These are phyloP conservation scores for Jatropha multifida DNA, from an alignment of 441 rosid genomes.

Conservation along the genomic window DNA sequence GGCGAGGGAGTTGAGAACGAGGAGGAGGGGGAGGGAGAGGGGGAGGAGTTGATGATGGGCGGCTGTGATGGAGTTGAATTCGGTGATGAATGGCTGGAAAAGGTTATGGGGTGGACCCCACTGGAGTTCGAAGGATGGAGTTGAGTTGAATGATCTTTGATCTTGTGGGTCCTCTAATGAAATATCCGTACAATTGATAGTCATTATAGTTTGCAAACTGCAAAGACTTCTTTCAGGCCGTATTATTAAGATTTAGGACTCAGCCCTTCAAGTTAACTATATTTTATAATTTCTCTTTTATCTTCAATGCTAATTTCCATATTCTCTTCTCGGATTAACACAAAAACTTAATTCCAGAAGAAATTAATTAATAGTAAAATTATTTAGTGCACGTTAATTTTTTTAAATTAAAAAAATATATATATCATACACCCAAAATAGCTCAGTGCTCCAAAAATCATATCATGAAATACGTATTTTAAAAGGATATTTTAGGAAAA, in stretches of 20 bases:
- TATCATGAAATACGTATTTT: too few species aligned
- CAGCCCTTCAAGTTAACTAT: too few species aligned
- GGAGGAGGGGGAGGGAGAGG: conserved; percentile 19
- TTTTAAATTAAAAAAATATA: too few species aligned
- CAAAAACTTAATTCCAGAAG: background rate
- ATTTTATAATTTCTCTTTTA: too few species aligned
- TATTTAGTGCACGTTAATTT: too few species aligned
- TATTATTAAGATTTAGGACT: too few species aligned
- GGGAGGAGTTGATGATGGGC: conserved; percentile 10
- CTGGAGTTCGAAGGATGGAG: conserved; percentile 29
- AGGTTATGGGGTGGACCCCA: conserved; percentile 33
- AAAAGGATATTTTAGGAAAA: too few species aligned
- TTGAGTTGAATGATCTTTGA: conserved; percentile 17
- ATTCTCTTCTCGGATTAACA: background rate
- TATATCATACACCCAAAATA: too few species aligned
- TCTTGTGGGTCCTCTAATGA: background rate
- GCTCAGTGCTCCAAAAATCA: too few species aligned
- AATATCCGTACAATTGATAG: background rate
- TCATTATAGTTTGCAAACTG: background rate
- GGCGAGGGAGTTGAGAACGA: conserved; percentile 2
- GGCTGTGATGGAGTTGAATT: conserved; percentile 27
- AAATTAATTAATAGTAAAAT: background rate
- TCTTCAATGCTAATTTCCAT: background rate
- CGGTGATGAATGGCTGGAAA: conserved; percentile 45
- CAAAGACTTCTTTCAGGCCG: background rate